Conservation (phyloP, 768 basidiomycete genomes). For the Leccinum incarnatum region DNA sequence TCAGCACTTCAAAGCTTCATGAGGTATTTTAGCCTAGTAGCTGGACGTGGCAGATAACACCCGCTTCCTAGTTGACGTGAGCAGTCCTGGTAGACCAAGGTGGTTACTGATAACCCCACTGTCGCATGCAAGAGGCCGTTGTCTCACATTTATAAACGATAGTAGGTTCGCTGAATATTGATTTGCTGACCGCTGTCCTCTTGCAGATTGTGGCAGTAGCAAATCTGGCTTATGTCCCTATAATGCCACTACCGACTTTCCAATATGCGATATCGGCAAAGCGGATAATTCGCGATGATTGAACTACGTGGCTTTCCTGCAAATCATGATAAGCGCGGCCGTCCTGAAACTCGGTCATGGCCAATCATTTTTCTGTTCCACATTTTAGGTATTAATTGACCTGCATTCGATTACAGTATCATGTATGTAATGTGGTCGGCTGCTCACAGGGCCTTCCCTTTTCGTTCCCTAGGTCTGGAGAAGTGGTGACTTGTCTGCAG, state of each 20-base stretch:
- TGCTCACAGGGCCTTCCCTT: background rate
- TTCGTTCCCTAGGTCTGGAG: no score
- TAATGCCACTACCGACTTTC: no score
- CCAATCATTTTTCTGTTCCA: background rate
- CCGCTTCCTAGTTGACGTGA: background rate
- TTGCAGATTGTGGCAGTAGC: no score
- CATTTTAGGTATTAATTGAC: slow-evolving; percentile 9
- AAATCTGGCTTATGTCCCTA: background rate
- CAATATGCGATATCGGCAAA: background rate
- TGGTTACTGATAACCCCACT: no score
- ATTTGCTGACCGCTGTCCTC: no score
- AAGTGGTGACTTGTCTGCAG: background rate
- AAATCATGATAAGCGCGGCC: slow-evolving; percentile 38
- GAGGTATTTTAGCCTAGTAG: background rate
- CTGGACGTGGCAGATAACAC: no score
- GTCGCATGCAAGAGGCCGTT: background rate
- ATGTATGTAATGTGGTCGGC: background rate
- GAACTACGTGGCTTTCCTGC: background rate
- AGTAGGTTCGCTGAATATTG: background rate
- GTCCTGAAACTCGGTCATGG: background rate
- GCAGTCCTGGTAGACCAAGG: background rate
- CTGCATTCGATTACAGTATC: background rate
- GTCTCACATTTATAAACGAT: background rate
- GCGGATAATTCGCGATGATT: background rate
- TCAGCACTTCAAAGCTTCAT: background rate